A percentile compares a stretch with the other conserved stretches of the same genome.
Conservation (phyloP, 768 basidiomycete species). For the Serendipita vermifera region DNA sequence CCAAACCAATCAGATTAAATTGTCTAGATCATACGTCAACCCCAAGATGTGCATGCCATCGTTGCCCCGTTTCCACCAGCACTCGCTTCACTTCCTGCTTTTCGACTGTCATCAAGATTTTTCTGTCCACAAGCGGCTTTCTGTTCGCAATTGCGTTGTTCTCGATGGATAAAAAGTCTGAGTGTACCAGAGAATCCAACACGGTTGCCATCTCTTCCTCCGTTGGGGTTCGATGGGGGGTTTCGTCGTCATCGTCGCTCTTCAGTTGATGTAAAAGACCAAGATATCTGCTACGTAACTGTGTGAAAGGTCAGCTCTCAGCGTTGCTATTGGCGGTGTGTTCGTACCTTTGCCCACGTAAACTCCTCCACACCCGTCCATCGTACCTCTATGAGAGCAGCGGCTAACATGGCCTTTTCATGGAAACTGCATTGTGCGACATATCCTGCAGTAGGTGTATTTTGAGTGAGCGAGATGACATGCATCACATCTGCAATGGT, state of each 20-base stretch:
- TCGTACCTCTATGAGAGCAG: conserved; percentile 68
- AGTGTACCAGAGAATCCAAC: conserved; percentile 61
- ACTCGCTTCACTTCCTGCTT: conserved; percentile 74
- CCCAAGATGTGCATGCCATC: conserved; percentile 22
- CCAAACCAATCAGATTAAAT: no score
- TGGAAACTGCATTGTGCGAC: conserved; percentile 73
- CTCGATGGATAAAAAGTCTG: conserved; percentile 64
- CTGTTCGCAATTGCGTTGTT: conserved; percentile 39
- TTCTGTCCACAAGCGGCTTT: conserved; percentile 51
- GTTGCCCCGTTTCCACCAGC: conserved; percentile 59
- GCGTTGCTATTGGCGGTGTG: neutral
- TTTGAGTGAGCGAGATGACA: conserved; percentile 77
- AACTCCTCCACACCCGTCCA: conserved; percentile 81
- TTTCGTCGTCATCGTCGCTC: conserved; percentile 44
- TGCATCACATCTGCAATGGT: conserved; percentile 58
- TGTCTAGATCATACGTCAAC: conserved; percentile 12
- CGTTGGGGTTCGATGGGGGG: conserved; percentile 46
- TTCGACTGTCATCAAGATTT: conserved; percentile 72
- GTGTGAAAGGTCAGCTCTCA: neutral
- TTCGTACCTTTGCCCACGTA: conserved; percentile 62
- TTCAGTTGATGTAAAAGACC: conserved; percentile 63
- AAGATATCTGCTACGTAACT: conserved; percentile 32
- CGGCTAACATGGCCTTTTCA: conserved; percentile 76
- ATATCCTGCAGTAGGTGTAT: conserved; percentile 78
- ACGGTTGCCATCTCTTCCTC: conserved; percentile 52